Base-by-base conservation (phyloP, 2,329 filamentous ascomycete genomes). In the Clathrospora elynae region DNA sequence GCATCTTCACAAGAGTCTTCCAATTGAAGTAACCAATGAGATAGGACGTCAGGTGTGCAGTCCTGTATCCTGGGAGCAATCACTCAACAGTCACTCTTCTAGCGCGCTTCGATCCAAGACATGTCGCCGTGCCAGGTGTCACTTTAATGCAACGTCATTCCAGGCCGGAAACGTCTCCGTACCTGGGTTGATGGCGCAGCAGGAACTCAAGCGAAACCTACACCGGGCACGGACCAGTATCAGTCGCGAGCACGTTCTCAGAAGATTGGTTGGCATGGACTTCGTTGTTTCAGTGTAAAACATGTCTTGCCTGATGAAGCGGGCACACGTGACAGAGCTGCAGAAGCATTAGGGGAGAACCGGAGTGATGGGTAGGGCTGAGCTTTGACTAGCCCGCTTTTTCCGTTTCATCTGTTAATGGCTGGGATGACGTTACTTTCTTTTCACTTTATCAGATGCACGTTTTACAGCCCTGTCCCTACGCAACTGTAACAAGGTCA, bases 311-410 rank as follows among this genome's bases (percentile, higher is more conserved):
- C 18, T 47, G 36, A 30, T 35, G 13, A 19, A 36, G 52, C 23
- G 41, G 46, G 31, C 34, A 49, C 51, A 63, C 64, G 64, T 67
- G 64, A 61, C 55, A 40, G 24, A n/a, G 41, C 49, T 62, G 62
- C 61, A 62, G 42, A 51, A 53, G 44, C 58, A 55, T 62, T 64
- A 47, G 42, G 37, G 42, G 33, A 34, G 18, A 42, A 43, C 55
- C 56, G 48, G 49, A 46, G 39, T 59, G 57, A 60, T 58, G 59
- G 59, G 58, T 63, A 65, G 51, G 61, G 62, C 62, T 66, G 63
- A 61, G n/a, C 17, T 46, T 24, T 56, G 54, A 53, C 62, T 64
- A 53, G 63, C n/a, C n/a, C n/a, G n/a, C n/a, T n/a, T n/a, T n/a
- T n/a, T n/a, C n/a, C n/a, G n/a, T n/a, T n/a, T n/a, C n/a, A n/a